Conservation (phyloP, 2,329 filamentous ascomycete species). For the Alternaria sp. region DNA sequence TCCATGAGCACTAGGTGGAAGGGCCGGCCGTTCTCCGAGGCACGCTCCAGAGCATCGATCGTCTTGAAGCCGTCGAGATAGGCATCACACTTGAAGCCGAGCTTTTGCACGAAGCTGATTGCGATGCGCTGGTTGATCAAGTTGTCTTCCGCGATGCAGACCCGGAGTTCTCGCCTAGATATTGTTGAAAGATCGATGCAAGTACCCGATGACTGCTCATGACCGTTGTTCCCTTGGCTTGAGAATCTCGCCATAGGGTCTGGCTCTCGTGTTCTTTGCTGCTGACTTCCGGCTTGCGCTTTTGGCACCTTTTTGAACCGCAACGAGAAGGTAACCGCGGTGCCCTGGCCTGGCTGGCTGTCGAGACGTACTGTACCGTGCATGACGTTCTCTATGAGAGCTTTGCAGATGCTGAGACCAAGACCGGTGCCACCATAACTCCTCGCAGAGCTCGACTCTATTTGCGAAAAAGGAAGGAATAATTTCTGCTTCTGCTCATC, state of each 20-base stretch:
- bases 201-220: conserved; percentile 49
- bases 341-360: conserved; percentile 75
- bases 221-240: conserved; percentile 56
- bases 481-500: conserved; percentile 82
- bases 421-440: conserved; percentile 93
- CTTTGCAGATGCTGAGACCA: conserved; percentile 93
- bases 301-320: conserved; percentile 82
- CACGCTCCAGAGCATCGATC: conserved; percentile 81
- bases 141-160: conserved; percentile 96
- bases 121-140: conserved; percentile 94
- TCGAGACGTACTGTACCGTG: conserved; percentile 84
- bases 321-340: conserved; percentile 79
- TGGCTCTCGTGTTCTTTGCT: conserved; percentile 53
- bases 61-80: conserved; percentile 91
- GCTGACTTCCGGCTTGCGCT: conserved; percentile 60
- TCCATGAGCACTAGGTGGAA: conserved; percentile 96
- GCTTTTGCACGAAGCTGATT: conserved; percentile 84
- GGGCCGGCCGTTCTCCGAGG: conserved; percentile 73
- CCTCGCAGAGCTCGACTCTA: conserved; percentile 86
- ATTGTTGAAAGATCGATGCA: conserved; percentile 69
- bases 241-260: conserved; percentile 67
- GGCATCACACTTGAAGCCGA: conserved; percentile 86
- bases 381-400: conserved; percentile 91
- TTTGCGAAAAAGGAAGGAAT: conserved; percentile 92
- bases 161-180: conserved; percentile 77